phyloP scores from a whole-genome alignment of 441 rosid genomes.

The Gossypium trilobum region DNA sequence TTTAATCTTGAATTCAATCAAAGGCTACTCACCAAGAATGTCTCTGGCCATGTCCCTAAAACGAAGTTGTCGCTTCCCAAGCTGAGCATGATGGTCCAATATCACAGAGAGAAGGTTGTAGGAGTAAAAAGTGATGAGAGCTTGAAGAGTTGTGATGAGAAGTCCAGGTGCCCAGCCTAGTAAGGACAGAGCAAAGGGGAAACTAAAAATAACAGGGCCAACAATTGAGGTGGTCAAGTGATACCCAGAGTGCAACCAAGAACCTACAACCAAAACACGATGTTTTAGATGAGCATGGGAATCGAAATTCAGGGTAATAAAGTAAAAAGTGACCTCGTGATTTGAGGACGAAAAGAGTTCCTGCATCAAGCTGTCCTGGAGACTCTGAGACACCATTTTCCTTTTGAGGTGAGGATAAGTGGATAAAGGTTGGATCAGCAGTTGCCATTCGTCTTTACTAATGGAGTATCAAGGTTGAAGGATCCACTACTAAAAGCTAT shows the following conservation, averaged over 20 bases:
- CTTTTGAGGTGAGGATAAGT: background rate
- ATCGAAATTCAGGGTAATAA: background rate
- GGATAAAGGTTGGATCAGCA: background rate
- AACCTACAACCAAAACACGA: slow-evolving; percentile 19
- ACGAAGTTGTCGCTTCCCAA: slow-evolving; percentile 36
- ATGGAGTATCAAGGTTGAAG: background rate
- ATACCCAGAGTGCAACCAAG: slow-evolving; percentile 49
- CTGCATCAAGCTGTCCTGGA: background rate
- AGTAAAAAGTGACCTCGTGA: background rate
- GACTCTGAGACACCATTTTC: background rate
- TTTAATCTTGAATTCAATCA: no score
- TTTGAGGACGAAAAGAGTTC: background rate
- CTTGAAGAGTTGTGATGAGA: slow-evolving; percentile 19
- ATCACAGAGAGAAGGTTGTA: slow-evolving; percentile 40
- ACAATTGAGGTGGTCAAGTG: slow-evolving; percentile 54
- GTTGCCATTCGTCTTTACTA: background rate
- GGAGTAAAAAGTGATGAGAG: slow-evolving; percentile 40
- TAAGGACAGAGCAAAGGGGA: slow-evolving; percentile 33
- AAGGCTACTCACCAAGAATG: slow-evolving; percentile 31
- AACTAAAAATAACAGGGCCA: slow-evolving; percentile 36
- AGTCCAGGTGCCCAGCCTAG: slow-evolving; percentile 42
- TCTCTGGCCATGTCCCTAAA: slow-evolving; percentile 51
- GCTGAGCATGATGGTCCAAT: slow-evolving; percentile 38
- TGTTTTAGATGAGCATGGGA: background rate
- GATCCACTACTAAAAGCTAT: background rate